Percentiles rank a stretch among this genome's conserved stretches.
Conservation (phyloP, 768 basidiomycete genomes). For the Phaffia australis region DNA sequence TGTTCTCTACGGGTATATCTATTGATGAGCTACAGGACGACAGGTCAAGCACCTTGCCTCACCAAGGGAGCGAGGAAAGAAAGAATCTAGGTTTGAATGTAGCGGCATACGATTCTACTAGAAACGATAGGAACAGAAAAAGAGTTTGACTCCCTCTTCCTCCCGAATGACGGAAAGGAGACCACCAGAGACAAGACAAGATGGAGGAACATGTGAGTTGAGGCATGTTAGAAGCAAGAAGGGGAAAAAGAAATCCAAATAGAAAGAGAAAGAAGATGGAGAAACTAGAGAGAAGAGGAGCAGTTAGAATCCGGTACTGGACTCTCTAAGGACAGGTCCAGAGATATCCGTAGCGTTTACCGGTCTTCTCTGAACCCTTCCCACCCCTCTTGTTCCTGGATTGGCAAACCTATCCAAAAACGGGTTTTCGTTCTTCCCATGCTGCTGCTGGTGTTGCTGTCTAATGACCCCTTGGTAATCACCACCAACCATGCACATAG, state of each 20-base stretch:
- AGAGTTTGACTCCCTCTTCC: too few relatives aligned
- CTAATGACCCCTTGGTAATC: not conserved
- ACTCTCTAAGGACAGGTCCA: constrained; percentile 16
- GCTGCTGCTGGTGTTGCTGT: too few relatives aligned
- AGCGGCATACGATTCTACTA: not conserved
- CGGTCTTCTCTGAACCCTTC: constrained; percentile 9
- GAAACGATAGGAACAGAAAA: not conserved
- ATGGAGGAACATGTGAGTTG: not conserved
- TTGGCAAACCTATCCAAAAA: constrained; percentile 8
- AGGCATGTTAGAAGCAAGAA: not conserved
- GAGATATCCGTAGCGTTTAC: constrained; percentile 16
- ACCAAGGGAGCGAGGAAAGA: not conserved
- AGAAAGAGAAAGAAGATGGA: not conserved
- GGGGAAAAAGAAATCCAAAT: not conserved
- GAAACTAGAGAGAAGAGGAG: not conserved
- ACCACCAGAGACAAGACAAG: too few relatives aligned
- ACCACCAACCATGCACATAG: not conserved
- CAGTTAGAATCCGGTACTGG: constrained; percentile 6
- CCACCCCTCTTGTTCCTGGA: constrained; percentile 1
- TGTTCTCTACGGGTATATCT: too few relatives aligned
- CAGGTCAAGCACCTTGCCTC: too few relatives aligned
- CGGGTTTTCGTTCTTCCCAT: not conserved
- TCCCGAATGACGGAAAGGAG: too few relatives aligned
- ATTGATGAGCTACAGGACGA: too few relatives aligned
- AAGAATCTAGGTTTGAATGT: not conserved